Base-by-base conservation (phyloP, 768 basidiomycete species). In the Psilocybe sp. region DNA sequence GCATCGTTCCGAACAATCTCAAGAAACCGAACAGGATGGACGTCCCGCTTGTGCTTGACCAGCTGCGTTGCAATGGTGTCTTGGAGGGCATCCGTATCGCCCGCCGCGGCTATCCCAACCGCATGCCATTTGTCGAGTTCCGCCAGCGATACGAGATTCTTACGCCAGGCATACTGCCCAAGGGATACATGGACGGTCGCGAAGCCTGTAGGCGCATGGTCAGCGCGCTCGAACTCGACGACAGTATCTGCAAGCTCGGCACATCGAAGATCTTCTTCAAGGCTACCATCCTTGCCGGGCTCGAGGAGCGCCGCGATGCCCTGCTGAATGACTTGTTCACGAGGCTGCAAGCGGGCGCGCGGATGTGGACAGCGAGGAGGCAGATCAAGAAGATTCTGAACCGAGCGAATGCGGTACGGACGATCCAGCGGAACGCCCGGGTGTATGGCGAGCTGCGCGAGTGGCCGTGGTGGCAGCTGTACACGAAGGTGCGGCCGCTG, bases 381-480 rank as follows among this genome's bases (percentile, higher is more conserved):
- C 90, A 95, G 65, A 91, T 97, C 72, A 89, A 85, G 74, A 98
- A 98, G 74, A 81, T 97, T 43, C 77, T 98, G 42, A 93, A 98
- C 61, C 86, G 97, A 40, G 93, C 94, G 1, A 75, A 86, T 36
- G 94, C 97, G 4, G 84, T 95, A 37, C 81, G 90, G 40, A 95
- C 91, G 1, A 94, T 98, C 53, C 97, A 98, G 64, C 80, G 85
- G 40, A 99, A 99, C 64, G 96, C 96, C 2, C 76, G 93, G 16
- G 78, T 97, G 16, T 98, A 98, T 63, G 85, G 87, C 6, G 87
- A 92, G 48, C 75, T 99, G 23, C 78, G 84, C 40, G 92, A 96
- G 46, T 98, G 97, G 97, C 94, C 96, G 1, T 98, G 97, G 97
- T 99, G 97, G 97, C 89, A 94, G 54, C 76, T 98, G 8, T 99